These are phyloP conservation scores for Solanum stenotomum DNA, from an alignment of 257 asterid genomes.

Conservation along the genomic window DNA sequence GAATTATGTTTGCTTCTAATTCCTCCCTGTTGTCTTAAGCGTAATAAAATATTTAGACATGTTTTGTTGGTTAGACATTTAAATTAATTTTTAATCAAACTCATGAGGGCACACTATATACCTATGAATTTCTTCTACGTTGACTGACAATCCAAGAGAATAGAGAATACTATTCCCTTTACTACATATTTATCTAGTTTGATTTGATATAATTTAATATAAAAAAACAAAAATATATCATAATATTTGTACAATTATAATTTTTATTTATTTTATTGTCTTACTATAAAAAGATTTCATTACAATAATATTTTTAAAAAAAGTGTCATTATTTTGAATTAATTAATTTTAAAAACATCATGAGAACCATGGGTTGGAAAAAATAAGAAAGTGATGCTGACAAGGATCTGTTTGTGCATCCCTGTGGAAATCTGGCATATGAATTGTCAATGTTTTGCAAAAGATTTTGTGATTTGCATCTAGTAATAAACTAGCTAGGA, in stretches of 20 bases:
- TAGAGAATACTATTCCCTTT: neutral
- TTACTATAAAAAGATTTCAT: neutral
- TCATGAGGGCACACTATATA: neutral
- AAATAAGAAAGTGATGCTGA: neutral
- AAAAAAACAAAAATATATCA: neutral
- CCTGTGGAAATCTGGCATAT: neutral
- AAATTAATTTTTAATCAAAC: neutral
- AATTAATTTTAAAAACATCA: neutral
- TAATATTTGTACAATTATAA: neutral
- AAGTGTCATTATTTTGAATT: neutral
- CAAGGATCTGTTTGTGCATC: neutral
- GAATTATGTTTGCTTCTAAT: neutral
- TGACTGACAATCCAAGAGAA: neutral
- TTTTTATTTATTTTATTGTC: neutral
- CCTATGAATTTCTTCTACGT: neutral
- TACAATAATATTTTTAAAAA: neutral
- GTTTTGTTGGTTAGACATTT: neutral
- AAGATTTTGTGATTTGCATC: neutral
- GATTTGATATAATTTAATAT: neutral
- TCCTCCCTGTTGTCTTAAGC: neutral
- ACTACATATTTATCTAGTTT: neutral
- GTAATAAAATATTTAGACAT: neutral
- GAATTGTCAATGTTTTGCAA: neutral
- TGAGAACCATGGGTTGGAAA: neutral
- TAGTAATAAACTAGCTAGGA: slow-evolving; percentile 6